phyloP scores from a whole-genome alignment of 306 rosid species.

The Pachyrhizus erosus region DNA sequence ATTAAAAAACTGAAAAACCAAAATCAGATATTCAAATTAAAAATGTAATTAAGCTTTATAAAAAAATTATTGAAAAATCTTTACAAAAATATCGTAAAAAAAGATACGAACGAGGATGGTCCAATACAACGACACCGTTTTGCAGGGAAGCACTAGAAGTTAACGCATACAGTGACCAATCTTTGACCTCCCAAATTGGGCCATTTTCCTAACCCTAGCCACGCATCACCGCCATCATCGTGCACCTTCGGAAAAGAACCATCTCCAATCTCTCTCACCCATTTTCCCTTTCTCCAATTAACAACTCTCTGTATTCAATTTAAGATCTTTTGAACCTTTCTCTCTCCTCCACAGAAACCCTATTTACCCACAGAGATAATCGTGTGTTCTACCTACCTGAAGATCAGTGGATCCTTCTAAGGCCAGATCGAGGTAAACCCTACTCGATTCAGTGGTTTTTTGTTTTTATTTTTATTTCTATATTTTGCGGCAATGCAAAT shows the following conservation, averaged over 20 bases:
- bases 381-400: not conserved
- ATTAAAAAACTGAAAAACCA: too few relatives aligned
- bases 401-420: slow-evolving; percentile 28
- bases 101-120: too few relatives aligned
- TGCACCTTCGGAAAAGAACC: not conserved
- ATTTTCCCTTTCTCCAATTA: slow-evolving; percentile 11
- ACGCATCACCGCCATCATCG: slow-evolving; percentile 19
- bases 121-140: slow-evolving; percentile 33
- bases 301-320: not conserved
- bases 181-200: slow-evolving; percentile 33
- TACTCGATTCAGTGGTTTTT: slow-evolving; percentile 38
- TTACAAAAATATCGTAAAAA: too few relatives aligned
- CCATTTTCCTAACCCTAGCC: slow-evolving; percentile 42
- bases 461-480: not conserved
- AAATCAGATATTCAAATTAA: too few relatives aligned
- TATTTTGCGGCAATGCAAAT: slow-evolving; percentile 7
- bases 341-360: not conserved
- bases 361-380: not conserved
- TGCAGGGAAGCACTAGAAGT: not conserved
- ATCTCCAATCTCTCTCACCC: not conserved
- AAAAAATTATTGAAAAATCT: too few relatives aligned
- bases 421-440: slow-evolving; percentile 55
- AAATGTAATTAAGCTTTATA: too few relatives aligned
- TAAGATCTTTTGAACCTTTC: not conserved
- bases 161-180: slow-evolving; percentile 33